Evolutionary conservation across 371 early-diverging fungal genomes (phyloP).

Genomic region (Mucor plumbeus): DNA sequence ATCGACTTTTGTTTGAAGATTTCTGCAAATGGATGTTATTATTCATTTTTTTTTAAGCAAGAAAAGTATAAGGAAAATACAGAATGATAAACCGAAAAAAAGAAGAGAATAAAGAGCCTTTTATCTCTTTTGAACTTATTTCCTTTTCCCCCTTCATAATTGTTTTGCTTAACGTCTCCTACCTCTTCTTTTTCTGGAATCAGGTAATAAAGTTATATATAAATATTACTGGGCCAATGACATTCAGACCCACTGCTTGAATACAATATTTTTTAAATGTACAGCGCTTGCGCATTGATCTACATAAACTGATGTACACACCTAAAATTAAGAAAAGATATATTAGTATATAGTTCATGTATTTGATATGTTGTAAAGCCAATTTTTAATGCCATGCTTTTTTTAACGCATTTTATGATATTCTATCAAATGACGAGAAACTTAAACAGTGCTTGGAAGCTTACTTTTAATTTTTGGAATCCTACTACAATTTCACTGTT

Average conservation of each 20-base stretch:
- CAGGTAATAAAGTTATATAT: neutral
- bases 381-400: no score
- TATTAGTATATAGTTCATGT: no score
- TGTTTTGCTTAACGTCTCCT: constrained; percentile 4
- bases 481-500: neutral
- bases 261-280: neutral
- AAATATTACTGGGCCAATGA: neutral
- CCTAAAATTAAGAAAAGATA: no score
- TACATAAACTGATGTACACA: neutral
- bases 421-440: neutral
- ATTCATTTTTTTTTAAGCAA: no score
- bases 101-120: neutral
- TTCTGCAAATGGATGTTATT: no score
- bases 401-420: no score
- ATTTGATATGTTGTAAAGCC: no score
- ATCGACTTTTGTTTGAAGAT: no score
- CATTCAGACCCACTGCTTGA: neutral
- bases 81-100: neutral
- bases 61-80: no score
- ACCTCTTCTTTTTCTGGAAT: neutral
- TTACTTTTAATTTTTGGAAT: constrained; percentile 1
- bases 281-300: constrained; percentile 3
- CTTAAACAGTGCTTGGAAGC: neutral
- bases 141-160: neutral
- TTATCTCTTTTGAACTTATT: neutral